Conservation (phyloP, 371 early-diverging fungal species). For the Scutellospora calospora region DNA sequence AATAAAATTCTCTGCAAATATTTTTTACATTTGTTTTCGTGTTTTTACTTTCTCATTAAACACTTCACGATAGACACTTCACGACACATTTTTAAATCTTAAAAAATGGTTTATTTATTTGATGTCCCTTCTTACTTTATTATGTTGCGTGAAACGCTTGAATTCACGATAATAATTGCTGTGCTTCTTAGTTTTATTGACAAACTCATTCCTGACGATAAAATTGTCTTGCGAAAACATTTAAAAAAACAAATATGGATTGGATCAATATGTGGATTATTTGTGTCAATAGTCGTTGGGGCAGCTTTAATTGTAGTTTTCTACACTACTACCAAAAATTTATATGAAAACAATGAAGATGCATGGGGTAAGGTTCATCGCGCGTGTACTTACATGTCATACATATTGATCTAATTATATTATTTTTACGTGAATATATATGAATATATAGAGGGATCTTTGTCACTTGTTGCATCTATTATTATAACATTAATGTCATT, state of each 20-base stretch:
- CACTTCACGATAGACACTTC: too few species aligned
- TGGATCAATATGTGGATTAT: conserved; percentile 69
- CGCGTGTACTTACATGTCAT: neutral
- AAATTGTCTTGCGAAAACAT: conserved; percentile 31
- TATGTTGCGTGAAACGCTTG: conserved; percentile 83
- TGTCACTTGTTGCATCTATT: conserved; percentile 58
- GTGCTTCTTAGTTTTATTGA: conserved; percentile 78
- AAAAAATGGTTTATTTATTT: conserved; percentile 58
- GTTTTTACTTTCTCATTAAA: too few species aligned
- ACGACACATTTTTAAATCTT: neutral
- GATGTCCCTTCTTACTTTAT: conserved; percentile 86
- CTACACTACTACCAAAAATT: conserved; percentile 66
- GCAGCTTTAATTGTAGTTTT: conserved; percentile 76
- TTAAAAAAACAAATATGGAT: conserved; percentile 63
- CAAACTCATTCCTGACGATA: conserved; percentile 54
- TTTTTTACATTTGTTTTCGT: too few species aligned
- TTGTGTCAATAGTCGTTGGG: conserved; percentile 72
- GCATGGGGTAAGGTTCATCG: conserved; percentile 73
- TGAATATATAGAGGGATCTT: conserved; percentile 56
- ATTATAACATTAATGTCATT: conserved; percentile 62
- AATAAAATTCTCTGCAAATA: too few species aligned
- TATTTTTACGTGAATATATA: neutral
- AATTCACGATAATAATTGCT: conserved; percentile 84
- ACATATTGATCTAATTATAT: neutral
- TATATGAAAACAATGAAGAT: conserved; percentile 76